Percentiles rank a stretch among this genome's conserved stretches.
phyloP scores from a whole-genome alignment of 2,329 filamentous ascomycete species.

The Colletotrichum tamarilloi region DNA sequence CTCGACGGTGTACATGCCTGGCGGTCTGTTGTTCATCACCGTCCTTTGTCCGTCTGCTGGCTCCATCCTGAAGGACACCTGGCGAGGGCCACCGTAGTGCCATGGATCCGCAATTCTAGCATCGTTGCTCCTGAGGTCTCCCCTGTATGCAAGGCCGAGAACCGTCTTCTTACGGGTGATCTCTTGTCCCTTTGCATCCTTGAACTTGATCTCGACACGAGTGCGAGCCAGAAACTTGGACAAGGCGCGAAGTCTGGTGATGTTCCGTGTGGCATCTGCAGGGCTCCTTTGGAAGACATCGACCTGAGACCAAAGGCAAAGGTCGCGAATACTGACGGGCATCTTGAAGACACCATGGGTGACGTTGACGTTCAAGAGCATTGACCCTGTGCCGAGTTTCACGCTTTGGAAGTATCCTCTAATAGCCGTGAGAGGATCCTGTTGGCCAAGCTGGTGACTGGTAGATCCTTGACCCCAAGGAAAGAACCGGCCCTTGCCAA shows the following conservation, averaged over 20 bases:
- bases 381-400: constrained; percentile 62
- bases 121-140: constrained; percentile 2
- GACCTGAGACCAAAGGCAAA: constrained; percentile 21
- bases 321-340: constrained; percentile 45
- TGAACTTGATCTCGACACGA: constrained; percentile 49
- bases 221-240: constrained; percentile 52
- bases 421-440: constrained; percentile 51
- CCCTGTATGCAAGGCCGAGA: constrained; percentile 39
- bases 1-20: constrained; percentile 48
- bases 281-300: constrained; percentile 24
- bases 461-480: constrained; percentile 48
- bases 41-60: constrained; percentile 37
- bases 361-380: constrained; percentile 67
- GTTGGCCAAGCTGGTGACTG: constrained; percentile 40
- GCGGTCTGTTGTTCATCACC: constrained; percentile 27
- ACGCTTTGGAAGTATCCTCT: constrained; percentile 68
- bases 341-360: constrained; percentile 64
- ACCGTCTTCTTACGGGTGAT: constrained; percentile 40
- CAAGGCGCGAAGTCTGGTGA: constrained; percentile 41
- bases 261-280: neutral
- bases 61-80: constrained; percentile 46
- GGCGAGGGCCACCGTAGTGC: constrained; percentile 38
- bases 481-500: constrained; percentile 63
- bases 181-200: constrained; percentile 37
- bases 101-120: constrained; percentile 13